Base-by-base conservation (phyloP, 2,329 filamentous ascomycete species). In the Cladophialophora chaetospira region DNA sequence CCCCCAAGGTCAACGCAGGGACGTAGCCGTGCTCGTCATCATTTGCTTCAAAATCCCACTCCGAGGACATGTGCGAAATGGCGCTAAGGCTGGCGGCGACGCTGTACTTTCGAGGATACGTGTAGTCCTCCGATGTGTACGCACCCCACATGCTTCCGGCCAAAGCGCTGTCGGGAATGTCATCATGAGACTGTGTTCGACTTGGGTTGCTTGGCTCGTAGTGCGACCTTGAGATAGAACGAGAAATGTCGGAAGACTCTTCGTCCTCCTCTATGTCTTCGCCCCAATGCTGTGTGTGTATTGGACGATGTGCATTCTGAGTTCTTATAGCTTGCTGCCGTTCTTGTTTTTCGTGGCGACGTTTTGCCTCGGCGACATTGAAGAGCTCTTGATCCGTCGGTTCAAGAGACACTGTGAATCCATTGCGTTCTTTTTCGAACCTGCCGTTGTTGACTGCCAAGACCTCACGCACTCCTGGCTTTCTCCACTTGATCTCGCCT, bases 401-500 rank as follows among this genome's bases (percentile, higher is more conserved):
- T 8, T 73, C 72, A 3, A 73, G 69, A 3, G 96, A 88, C 66
- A 91, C 88, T 35, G 87, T 86, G 9, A 91, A 80, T 13, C 91
- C 91, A 71, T 89, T 88, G 70, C 88, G 91, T 62, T 75, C 77
- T 47, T 72, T 84, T 69, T 95, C 88, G 64, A 94, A 83, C 53
- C 92, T 84, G 57, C 85, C 82, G 66, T 90, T 89, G 71, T 99
- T 94, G 67, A 91, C 87, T 28, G 86, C 79, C 66, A 89, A 89
- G 63, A 97, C 88, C 67, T 91, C 88, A 54, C 87, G 88, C 5
- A 91, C 79, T 4, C 91, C 93, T 74, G 92, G 91, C 71, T 88
- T 93, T 53, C 94, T 85, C 94, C 94, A 99, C 45, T 91, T 83
- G 55, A 99, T 90, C 74, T 99, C 94, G 49, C 94, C 93, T 36